A percentile compares a stretch with the other conserved stretches of the same genome.
These are phyloP conservation scores for Saussurea involucrata DNA, from an alignment of 129 eudicot species.

Conservation along the genomic window DNA sequence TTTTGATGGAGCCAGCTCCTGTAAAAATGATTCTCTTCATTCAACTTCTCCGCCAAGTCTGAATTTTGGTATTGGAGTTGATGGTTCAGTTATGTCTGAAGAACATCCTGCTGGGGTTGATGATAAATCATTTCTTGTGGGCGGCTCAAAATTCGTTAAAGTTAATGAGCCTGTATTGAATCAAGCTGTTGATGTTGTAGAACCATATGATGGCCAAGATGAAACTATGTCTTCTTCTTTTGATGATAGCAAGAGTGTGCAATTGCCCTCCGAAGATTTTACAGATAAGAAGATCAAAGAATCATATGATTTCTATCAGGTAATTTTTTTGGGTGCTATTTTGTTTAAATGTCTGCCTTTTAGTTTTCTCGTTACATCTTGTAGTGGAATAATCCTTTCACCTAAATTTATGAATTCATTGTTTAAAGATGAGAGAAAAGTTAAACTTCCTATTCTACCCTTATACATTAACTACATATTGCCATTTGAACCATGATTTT, in stretches of 20 bases:
- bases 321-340: constrained; percentile 16
- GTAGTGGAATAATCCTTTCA: neutral
- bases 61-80: constrained; percentile 19
- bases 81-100: constrained; percentile 10
- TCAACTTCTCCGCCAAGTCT: constrained; percentile 38
- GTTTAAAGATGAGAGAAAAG: no score
- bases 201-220: constrained; percentile 38
- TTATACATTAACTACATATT: no score
- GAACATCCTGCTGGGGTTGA: constrained; percentile 19
- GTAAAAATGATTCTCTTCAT: constrained; percentile 13
- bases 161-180: constrained; percentile 25
- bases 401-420: neutral
- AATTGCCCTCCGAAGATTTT: constrained; percentile 16
- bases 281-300: constrained; percentile 43
- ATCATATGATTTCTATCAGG: constrained; percentile 92
- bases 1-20: constrained; percentile 17
- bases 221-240: constrained; percentile 44
- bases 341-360: neutral
- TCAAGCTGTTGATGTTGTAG: constrained; percentile 43
- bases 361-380: neutral
- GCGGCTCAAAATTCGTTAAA: constrained; percentile 16
- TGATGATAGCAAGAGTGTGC: constrained; percentile 45
- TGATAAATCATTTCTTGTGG: constrained; percentile 27
- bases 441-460: no score
- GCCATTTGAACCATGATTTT: no score